phyloP scores from a whole-genome alignment of 2,329 filamentous ascomycete genomes.

The Samsoniella hepiali region DNA sequence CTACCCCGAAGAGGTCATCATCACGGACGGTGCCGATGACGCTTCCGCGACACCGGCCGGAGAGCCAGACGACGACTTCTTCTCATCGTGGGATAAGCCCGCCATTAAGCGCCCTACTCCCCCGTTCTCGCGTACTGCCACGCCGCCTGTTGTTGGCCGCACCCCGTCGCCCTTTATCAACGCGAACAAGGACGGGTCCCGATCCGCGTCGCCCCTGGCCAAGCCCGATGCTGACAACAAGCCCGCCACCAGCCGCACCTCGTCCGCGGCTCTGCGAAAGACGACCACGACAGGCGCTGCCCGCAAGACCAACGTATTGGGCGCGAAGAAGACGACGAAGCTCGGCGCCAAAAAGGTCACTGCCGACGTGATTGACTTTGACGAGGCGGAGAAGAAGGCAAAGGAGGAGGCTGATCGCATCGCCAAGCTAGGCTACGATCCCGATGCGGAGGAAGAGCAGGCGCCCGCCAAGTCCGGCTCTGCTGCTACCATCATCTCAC shows the following conservation, averaged over 20 bases:
- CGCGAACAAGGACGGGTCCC: constrained; percentile 67
- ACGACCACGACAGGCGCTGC: constrained; percentile 59
- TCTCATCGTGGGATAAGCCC: constrained; percentile 98
- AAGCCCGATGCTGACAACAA: constrained; percentile 55
- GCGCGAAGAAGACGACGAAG: constrained; percentile 77
- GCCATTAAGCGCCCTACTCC: constrained; percentile 95
- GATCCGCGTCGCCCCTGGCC: constrained; percentile 78
- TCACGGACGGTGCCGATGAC: constrained; percentile 71
- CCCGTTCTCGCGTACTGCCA: constrained; percentile 83
- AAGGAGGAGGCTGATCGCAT: constrained; percentile 97
- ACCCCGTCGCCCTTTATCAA: constrained; percentile 89
- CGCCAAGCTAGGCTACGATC: constrained; percentile 92
- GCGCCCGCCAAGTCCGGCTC: constrained; percentile 46
- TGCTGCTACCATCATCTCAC: constrained; percentile 63
- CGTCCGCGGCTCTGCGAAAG: constrained; percentile 81
- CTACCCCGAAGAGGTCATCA: constrained; percentile 83
- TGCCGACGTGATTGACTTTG: constrained; percentile 83
- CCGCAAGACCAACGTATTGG: constrained; percentile 81
- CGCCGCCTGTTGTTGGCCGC: constrained; percentile 75
- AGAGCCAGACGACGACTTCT: constrained; percentile 93
- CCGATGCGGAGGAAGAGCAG: constrained; percentile 72
- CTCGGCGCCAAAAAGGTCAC: constrained; percentile 90
- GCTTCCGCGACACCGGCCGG: constrained; percentile 73
- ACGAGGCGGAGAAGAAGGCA: constrained; percentile 94
- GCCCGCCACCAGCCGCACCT: constrained; percentile 67